Evolutionary conservation across 1,284 basidiomycete species (phyloP).

Genomic region (Neolentinus lepideus): DNA sequence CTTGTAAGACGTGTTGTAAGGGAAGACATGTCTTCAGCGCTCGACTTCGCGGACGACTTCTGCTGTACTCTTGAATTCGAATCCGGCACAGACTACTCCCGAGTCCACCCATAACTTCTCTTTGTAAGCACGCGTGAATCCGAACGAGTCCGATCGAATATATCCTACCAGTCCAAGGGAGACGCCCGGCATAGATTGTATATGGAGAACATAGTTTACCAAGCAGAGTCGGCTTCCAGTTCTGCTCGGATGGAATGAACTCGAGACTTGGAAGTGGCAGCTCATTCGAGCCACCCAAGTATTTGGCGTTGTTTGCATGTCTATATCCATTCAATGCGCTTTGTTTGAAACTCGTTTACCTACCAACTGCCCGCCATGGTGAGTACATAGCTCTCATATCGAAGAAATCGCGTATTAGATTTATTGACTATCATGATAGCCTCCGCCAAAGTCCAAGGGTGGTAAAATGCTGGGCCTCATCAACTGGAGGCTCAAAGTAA

Average conservation of each 20-base stretch:
- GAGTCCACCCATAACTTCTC: neutral
- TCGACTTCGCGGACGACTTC: slow-evolving; percentile 1
- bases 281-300: neutral
- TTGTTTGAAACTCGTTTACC: slow-evolving; percentile 7
- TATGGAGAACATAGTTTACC: neutral
- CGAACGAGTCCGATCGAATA: neutral
- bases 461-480: slow-evolving; percentile 97
- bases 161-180: neutral
- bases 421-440: slow-evolving; percentile 32
- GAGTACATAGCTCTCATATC: slow-evolving; percentile 15
- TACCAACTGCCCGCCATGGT: slow-evolving; percentile 53
- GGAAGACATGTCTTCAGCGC: slow-evolving; percentile 9
- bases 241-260: no score
- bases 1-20: slow-evolving; percentile 30
- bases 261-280: no score
- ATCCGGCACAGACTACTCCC: neutral
- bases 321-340: neutral
- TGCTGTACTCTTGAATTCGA: neutral
- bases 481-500: slow-evolving; percentile 97
- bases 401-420: slow-evolving; percentile 1
- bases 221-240: neutral
- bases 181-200: neutral
- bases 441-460: slow-evolving; percentile 92
- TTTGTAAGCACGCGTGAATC: neutral
- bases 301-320: slow-evolving; percentile 4